Base-by-base conservation (phyloP, 208 protist genomes). In the Wallacemonas collosoma region DNA sequence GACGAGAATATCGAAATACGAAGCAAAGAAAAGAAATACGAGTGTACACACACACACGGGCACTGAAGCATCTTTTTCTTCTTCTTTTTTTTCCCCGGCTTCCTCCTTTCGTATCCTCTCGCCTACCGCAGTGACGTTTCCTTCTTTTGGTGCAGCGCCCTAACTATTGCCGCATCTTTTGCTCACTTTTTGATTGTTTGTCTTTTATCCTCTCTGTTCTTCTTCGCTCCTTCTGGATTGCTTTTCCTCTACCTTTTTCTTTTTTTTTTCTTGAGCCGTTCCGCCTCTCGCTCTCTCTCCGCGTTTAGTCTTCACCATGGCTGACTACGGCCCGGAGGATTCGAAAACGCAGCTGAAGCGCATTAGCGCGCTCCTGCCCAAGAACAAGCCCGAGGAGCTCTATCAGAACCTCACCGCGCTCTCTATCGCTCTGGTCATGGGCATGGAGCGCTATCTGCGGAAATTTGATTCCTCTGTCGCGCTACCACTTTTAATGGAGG, bases 351-450 rank as follows among this genome's bases (percentile, higher is more conserved):
- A 95, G 67, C 55, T 95, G 57, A 89, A 83, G 75, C 77, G 74
- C 12, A 75, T 90, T 55, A 47, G 77, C 62, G 45, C 50, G 11
- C 47, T 76, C 39, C 65, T 84, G 45, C 79, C 78, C 45, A 79
- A 68, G 39, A 77, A 74, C 17, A 76, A 90, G 41, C 44, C 75
- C 1, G 60, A 72, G 1, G 67, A 70, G 2, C 82, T 93, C n/a
- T 81, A 85, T 61, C 83, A 86, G 15, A 71, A 79, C 2, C 70
- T 97, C 1, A 76, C 80, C 11, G 71, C 12, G 1, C 79, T 97
- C 53, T 88, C 83, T 58, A 84, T 86, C 38, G 88, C 87, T 1
- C 84, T 97, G 3, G 86, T 95, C 0, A 97, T 97, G 90, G 93
- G 93, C 9, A 74, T 86, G 5, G 93, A 97, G 72, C 15, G 40